Base-by-base conservation (phyloP, 768 basidiomycete genomes). In the Amanita fuliginea region DNA sequence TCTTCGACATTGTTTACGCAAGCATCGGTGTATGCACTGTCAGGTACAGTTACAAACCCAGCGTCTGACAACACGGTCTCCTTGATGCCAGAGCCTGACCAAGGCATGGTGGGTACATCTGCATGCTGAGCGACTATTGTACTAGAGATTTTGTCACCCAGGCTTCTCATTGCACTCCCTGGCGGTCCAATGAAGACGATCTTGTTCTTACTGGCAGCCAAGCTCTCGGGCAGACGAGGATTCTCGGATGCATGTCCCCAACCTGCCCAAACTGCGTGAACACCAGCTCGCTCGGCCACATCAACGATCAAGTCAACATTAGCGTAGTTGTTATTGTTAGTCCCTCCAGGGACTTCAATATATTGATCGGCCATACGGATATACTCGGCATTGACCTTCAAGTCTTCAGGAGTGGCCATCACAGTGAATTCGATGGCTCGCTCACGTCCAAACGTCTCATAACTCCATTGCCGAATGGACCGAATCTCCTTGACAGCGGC, bases 171-270 rank as follows among this genome's bases (percentile, higher is more conserved):
- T 5, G 96, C 96, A 56, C 86, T 95, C 42, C 96, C 96, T 10
- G 96, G 96, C 18, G 96, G 96, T 54, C 96, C 96, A 61, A 99
- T 99, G 73, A 99, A 99, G 52, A 99, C 87, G 62, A 99, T 94
- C 68, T 92, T 95, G 71, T 93, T 78, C 66, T 89, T 90, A 66
- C 83, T 90, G 3, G 91, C 84, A 28, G 86, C 81, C 36, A 99
- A 79, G 52, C 86, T 86, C 64, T 99, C 96, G 0, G 96, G 96
- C 18, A 99, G 70, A 47, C 93, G 83, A 1, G 96, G 96, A 66
- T 99, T 99, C 67, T 99, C 96, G 2, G 96, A 98, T 22, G 96
- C 96, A 66, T 99, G 96, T 44, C 96, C 96, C 96, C 96, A 99
- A 51, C 96, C 96, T 32, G 96, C 96, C 96, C 96, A 99, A 21